Conservation (phyloP, 2,329 filamentous ascomycete genomes). For the Rhynchosporium secalis region DNA sequence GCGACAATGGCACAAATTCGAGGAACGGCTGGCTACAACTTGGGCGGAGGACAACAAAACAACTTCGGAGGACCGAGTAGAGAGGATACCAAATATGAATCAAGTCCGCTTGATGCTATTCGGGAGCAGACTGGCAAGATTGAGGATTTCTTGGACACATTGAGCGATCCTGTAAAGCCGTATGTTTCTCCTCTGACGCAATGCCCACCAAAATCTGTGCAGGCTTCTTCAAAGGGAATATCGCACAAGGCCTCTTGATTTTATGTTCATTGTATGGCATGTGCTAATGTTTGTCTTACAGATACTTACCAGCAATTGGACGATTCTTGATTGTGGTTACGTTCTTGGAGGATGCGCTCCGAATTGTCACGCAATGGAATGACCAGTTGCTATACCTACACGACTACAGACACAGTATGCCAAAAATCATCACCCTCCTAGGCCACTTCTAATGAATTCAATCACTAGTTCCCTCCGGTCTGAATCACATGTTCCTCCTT, state of each 20-base stretch:
- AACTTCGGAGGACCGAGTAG: constrained; percentile 41
- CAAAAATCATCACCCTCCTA: neutral
- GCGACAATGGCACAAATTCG: constrained; percentile 57
- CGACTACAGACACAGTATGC: constrained; percentile 85
- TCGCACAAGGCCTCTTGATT: neutral
- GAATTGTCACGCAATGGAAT: constrained; percentile 96
- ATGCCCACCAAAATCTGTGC: constrained; percentile 15
- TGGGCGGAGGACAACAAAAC: constrained; percentile 41
- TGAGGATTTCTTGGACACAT: constrained; percentile 84
- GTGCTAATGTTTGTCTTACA: constrained; percentile 44
- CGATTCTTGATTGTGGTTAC: constrained; percentile 98
- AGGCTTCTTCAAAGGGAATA: constrained; percentile 11
- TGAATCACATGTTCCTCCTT: constrained; percentile 92
- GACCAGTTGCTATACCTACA: constrained; percentile 92
- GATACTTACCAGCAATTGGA: constrained; percentile 91
- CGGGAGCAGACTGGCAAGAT: constrained; percentile 97
- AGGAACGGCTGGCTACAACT: constrained; percentile 50
- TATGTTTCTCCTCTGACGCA: constrained; percentile 52
- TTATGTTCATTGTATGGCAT: neutral
- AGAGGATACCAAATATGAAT: constrained; percentile 39
- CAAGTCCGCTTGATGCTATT: constrained; percentile 72
- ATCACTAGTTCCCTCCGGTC: constrained; percentile 72
- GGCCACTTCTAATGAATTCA: constrained; percentile 24
- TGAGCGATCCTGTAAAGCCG: constrained; percentile 93
- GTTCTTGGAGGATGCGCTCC: constrained; percentile 92